phyloP scores from a whole-genome alignment of 2,329 filamentous ascomycete genomes.

The Epicoccum nigrum region DNA sequence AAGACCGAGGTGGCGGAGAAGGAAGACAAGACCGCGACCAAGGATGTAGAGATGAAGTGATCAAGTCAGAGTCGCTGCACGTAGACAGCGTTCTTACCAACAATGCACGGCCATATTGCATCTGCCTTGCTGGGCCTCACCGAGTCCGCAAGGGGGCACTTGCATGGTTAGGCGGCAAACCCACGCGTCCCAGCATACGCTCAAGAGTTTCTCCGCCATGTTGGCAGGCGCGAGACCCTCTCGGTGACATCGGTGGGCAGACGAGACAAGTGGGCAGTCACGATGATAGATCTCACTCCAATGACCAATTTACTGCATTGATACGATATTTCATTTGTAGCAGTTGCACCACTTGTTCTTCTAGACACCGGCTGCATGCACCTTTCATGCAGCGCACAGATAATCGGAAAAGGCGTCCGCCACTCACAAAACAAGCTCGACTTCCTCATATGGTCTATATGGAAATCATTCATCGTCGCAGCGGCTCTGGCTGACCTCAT shows the following conservation, averaged over 20 bases:
- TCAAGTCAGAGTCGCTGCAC: slow-evolving; percentile 17
- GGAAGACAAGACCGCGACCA: slow-evolving; percentile 16
- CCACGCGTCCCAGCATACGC: not conserved
- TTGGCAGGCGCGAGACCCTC: not conserved
- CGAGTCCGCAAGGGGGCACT: not conserved
- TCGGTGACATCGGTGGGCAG: not conserved
- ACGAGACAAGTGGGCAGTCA: not conserved
- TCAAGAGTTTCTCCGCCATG: not conserved
- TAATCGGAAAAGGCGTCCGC: not conserved
- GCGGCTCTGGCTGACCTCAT: not conserved
- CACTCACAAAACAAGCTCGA: not conserved
- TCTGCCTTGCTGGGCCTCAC: not conserved
- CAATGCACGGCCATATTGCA: not conserved
- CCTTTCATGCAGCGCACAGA: not conserved
- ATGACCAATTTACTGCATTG: not conserved
- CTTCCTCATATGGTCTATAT: not conserved
- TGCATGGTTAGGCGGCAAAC: not conserved
- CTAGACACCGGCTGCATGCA: not conserved
- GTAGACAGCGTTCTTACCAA: not conserved
- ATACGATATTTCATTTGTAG: not conserved
- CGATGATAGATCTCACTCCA: not conserved
- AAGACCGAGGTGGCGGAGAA: slow-evolving; percentile 22
- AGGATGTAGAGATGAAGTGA: slow-evolving; percentile 33
- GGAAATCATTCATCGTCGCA: not conserved
- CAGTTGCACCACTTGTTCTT: not conserved